Base-by-base conservation (phyloP, 2,329 filamentous ascomycete genomes). In the Talaromyces albobiverticillius region DNA sequence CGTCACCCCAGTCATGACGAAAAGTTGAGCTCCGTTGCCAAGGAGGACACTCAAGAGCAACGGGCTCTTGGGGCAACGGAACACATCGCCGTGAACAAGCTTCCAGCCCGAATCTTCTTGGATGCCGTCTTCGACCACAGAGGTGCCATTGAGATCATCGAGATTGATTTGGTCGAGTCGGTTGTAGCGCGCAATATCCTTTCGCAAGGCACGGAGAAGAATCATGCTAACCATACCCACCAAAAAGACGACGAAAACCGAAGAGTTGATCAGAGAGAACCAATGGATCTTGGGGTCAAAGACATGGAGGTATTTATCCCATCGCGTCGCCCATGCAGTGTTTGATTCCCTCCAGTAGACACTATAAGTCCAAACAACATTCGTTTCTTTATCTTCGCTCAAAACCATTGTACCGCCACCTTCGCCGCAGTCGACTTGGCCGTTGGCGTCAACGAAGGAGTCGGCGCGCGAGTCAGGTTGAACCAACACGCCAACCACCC, bases 71-170 rank as follows among this genome's bases (percentile, higher is more conserved):
- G 94, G 94, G 10, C 87, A 86, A 54, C 94, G 88, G 81, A 99
- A 99, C 29, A 97, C 93, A 70, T 99, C 94, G 51, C 94, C 94
- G 65, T 99, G 94, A 1, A 99, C 92, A 46, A 99, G 77, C 75
- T 99, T 99, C 94, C 94, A 99, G 57, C 94, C 94, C 9, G 92
- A 96, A 71, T 99, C 94, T 67, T 99, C 94, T 71, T 96, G 92
- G 1, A 97, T 89, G 31, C 92, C 93, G 65, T 97, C 93, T 61
- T 96, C 93, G 5, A 91, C 79, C 9, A 81, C 86, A 36, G 85
- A 88, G 2, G 86, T 89, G 38, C 89, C 89, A 38, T 88, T 87
- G 32, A 97, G 79, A 68, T 97, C 93, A 57, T 96, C 93, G 31
- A 97, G 80, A 62, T 88, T 90, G 72, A 96, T 89, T 67, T 90